Percentiles rank a stretch among this genome's conserved stretches.
phyloP scores from a whole-genome alignment of 495 filamentous ascomycete species.

The Lophium mytilinum region DNA sequence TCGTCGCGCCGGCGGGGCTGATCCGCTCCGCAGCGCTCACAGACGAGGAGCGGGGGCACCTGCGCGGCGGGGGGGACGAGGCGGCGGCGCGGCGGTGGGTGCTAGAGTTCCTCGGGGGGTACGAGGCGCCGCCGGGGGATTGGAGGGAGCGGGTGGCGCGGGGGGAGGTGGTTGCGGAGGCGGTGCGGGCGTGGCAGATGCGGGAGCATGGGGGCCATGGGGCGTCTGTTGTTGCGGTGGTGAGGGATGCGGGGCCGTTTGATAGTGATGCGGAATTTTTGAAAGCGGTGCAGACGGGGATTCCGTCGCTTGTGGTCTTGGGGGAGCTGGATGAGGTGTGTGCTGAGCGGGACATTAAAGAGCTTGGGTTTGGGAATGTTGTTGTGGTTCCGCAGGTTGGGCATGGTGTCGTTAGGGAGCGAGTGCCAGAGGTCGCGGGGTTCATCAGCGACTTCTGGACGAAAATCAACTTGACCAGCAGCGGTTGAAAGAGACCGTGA shows the following conservation, averaged over 20 bases:
- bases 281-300: constrained; percentile 24
- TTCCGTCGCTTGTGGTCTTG: constrained; percentile 32
- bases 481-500: not conserved
- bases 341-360: constrained; percentile 28
- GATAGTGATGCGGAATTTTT: constrained; percentile 36
- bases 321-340: constrained; percentile 39
- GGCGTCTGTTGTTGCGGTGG: constrained; percentile 38
- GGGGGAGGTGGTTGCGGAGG: constrained; percentile 40
- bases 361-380: constrained; percentile 35
- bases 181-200: constrained; percentile 40
- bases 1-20: constrained; percentile 28
- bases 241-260: constrained; percentile 37
- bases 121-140: constrained; percentile 33
- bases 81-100: constrained; percentile 31
- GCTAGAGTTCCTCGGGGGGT: constrained; percentile 32
- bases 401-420: constrained; percentile 36
- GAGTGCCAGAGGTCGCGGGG: constrained; percentile 30
- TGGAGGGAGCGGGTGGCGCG: constrained; percentile 38
- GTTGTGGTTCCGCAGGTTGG: constrained; percentile 33
- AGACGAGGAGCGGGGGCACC: not conserved
- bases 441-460: constrained; percentile 33
- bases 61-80: constrained; percentile 11
- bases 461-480: not conserved
- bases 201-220: constrained; percentile 37
- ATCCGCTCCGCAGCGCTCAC: constrained; percentile 1